Conservation (phyloP, 2,329 filamentous ascomycete genomes). For the Hypoxylon rubiginosum region DNA sequence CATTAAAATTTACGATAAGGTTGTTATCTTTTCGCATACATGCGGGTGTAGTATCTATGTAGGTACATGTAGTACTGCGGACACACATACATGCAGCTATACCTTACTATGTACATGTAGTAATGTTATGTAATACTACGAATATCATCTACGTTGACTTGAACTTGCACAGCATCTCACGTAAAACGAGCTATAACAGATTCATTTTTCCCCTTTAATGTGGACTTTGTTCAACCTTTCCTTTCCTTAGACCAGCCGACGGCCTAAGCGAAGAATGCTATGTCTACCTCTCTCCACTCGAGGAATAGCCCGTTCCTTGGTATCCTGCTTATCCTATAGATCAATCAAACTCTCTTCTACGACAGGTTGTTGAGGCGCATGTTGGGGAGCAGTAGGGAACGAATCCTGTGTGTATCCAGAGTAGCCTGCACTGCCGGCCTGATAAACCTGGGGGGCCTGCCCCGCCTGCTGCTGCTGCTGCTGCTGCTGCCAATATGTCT, state of each 20-base stretch:
- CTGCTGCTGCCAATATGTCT: conserved; percentile 51
- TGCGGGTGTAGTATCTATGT: no score
- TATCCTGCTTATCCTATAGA: conserved; percentile 60
- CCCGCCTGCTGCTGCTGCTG: conserved; percentile 59
- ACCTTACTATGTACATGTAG: no score
- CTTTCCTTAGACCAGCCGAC: not conserved
- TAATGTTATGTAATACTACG: no score
- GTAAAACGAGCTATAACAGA: not conserved
- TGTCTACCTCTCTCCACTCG: not conserved
- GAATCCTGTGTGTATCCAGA: conserved; percentile 68
- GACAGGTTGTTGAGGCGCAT: conserved; percentile 69
- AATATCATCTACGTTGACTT: no score
- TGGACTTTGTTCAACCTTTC: not conserved
- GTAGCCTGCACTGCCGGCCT: conserved; percentile 56
- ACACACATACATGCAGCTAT: no score
- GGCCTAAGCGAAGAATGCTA: not conserved
- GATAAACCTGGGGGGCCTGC: conserved; percentile 57
- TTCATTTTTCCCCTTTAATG: not conserved
- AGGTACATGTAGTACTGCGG: no score
- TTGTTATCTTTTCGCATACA: not conserved
- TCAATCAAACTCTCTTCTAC: conserved; percentile 87
- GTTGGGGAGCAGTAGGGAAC: conserved; percentile 76
- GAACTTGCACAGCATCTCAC: no score
- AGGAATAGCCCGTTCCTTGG: not conserved
- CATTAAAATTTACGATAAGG: not conserved